Conservation (phyloP, 2,329 filamentous ascomycete species). For the Penicillium sp. region DNA sequence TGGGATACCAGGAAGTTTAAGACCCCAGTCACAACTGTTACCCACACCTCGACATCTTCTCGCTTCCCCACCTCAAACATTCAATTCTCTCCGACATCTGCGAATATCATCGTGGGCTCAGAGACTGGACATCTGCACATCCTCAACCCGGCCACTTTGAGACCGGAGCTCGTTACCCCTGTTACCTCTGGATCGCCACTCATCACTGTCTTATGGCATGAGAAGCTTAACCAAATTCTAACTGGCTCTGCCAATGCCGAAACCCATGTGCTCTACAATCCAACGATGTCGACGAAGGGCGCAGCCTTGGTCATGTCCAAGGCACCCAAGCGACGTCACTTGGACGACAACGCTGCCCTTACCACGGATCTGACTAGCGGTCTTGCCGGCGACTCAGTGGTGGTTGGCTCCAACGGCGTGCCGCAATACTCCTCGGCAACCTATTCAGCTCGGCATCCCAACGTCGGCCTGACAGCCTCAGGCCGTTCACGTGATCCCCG, state of each 20-base stretch:
- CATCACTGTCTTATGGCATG: conserved; percentile 86
- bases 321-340: conserved; percentile 89
- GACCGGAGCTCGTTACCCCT: conserved; percentile 78
- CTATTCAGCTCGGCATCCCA: conserved; percentile 63
- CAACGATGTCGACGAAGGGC: conserved; percentile 75
- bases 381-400: conserved; percentile 78
- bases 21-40: conserved; percentile 74
- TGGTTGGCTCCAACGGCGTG: conserved; percentile 68
- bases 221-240: conserved; percentile 92
- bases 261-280: conserved; percentile 87
- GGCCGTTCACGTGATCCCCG: conserved; percentile 77
- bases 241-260: conserved; percentile 90
- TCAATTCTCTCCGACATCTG: conserved; percentile 79
- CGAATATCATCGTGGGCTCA: conserved; percentile 86
- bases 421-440: conserved; percentile 72
- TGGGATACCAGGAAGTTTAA: conserved; percentile 99
- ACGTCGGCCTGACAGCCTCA: conserved; percentile 73
- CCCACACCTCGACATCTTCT: conserved; percentile 78
- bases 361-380: conserved; percentile 82
- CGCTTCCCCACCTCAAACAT: conserved; percentile 86
- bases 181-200: conserved; percentile 83
- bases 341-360: conserved; percentile 86
- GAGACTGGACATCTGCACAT: conserved; percentile 84
- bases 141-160: conserved; percentile 86
- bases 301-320: conserved; percentile 88